Percentiles rank a stretch among this genome's conserved stretches.
Evolutionary conservation across 2,329 filamentous ascomycete species (phyloP).

Genomic region (Pseudonectria buxi): DNA sequence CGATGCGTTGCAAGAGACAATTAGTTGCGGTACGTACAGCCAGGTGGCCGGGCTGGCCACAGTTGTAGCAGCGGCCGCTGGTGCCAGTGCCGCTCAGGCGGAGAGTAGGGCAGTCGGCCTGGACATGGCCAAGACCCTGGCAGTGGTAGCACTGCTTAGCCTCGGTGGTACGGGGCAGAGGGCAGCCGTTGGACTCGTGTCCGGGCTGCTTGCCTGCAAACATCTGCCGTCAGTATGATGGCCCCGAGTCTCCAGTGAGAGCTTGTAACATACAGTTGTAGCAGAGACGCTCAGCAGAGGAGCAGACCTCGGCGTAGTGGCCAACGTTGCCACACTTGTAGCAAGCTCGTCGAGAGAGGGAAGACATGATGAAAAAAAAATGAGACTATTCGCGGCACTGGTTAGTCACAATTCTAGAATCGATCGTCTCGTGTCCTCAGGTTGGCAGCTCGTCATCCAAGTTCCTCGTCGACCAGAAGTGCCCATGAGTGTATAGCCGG

Average conservation of each 20-base stretch:
- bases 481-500: too few relatives aligned
- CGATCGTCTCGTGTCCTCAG: not conserved
- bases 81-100: constrained; percentile 78
- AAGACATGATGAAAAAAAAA: constrained; percentile 56
- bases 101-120: constrained; percentile 96
- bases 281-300: constrained; percentile 94
- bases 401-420: not conserved
- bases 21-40: constrained; percentile 52
- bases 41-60: constrained; percentile 86
- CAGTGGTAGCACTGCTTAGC: constrained; percentile 99
- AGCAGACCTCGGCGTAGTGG: constrained; percentile 85
- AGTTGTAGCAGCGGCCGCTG: constrained; percentile 92
- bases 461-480: too few relatives aligned
- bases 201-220: constrained; percentile 71
- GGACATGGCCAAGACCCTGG: constrained; percentile 95
- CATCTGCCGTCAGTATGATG: constrained; percentile 15
- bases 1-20: not conserved
- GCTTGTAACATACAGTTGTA: constrained; percentile 79
- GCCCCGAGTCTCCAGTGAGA: not conserved
- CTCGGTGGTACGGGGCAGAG: constrained; percentile 92
- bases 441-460: too few relatives aligned
- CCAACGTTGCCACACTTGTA: constrained; percentile 80
- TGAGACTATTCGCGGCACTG: constrained; percentile 6
- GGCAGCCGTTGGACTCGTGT: constrained; percentile 97
- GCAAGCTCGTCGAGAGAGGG: constrained; percentile 74